phyloP scores from a whole-genome alignment of 2,329 filamentous ascomycete species.

The Fusarium nodosum region DNA sequence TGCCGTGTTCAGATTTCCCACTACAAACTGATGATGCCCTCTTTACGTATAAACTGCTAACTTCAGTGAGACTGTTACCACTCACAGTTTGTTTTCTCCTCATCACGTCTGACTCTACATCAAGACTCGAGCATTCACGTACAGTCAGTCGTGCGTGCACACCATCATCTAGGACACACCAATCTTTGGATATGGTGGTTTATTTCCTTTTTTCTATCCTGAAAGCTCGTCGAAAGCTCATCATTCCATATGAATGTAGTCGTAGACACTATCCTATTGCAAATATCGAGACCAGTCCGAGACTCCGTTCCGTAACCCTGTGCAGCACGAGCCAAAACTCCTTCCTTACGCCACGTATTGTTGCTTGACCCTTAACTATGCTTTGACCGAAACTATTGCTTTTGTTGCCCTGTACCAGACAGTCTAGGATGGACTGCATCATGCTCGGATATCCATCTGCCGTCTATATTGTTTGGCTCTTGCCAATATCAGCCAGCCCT shows the following conservation, averaged over 20 bases:
- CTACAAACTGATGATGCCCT: background rate
- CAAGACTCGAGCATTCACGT: background rate
- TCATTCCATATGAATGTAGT: slow-evolving; percentile 3
- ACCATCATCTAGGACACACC: background rate
- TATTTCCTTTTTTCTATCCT: background rate
- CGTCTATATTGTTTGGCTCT: background rate
- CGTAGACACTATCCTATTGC: slow-evolving; percentile 21
- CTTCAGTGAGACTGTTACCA: no score
- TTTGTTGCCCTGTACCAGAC: slow-evolving; percentile 5
- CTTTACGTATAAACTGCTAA: no score
- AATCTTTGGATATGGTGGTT: background rate
- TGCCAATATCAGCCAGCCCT: background rate
- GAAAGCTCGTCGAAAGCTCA: background rate
- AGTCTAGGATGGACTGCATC: background rate
- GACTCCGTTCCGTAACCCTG: slow-evolving; percentile 16
- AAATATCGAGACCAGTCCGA: slow-evolving; percentile 5
- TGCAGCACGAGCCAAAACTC: slow-evolving; percentile 34
- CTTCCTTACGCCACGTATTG: slow-evolving; percentile 26
- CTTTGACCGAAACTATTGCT: background rate
- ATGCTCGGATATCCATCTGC: slow-evolving; percentile 2
- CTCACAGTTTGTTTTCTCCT: no score
- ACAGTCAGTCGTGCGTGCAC: no score
- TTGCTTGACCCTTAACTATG: background rate
- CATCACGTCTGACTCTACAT: background rate
- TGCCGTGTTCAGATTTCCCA: background rate